Conservation (phyloP, 305 asterid species). For the Ruellia speciosa region DNA sequence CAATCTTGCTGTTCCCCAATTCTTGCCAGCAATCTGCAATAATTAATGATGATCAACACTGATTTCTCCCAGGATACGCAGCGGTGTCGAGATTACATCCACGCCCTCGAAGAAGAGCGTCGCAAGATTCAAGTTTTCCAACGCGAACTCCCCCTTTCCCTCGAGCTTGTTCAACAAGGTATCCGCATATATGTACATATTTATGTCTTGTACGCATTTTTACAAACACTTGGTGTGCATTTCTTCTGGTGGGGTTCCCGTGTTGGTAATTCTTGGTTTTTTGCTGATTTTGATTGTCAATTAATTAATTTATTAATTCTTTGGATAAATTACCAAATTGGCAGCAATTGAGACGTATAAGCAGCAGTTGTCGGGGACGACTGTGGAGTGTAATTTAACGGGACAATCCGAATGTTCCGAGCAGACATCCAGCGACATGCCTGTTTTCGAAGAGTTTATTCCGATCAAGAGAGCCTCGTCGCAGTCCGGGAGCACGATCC, state of each 20-base stretch:
- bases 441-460: conserved; percentile 74
- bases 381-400: conserved; percentile 33
- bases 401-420: conserved; percentile 68
- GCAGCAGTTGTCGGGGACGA: conserved; percentile 45
- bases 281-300: too few species aligned
- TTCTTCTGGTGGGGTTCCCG: not conserved
- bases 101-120: conserved; percentile 64
- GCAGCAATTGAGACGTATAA: conserved; percentile 79
- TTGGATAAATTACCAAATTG: too few species aligned
- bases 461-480: conserved; percentile 54
- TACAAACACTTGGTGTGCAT: too few species aligned
- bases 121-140: conserved; percentile 74
- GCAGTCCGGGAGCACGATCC: too few species aligned
- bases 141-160: conserved; percentile 89
- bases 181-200: not conserved
- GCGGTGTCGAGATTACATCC: conserved; percentile 51
- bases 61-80: conserved; percentile 38
- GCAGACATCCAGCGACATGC: conserved; percentile 59
- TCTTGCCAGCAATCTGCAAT: not conserved
- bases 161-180: conserved; percentile 87
- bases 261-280: too few species aligned
- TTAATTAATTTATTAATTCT: too few species aligned
- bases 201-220: too few species aligned
- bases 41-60: conserved; percentile 27
- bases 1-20: not conserved